Percentiles rank a stretch among this genome's conserved stretches.
Conservation (phyloP, 148 eudicot genomes). For the Camellia sinensis region DNA sequence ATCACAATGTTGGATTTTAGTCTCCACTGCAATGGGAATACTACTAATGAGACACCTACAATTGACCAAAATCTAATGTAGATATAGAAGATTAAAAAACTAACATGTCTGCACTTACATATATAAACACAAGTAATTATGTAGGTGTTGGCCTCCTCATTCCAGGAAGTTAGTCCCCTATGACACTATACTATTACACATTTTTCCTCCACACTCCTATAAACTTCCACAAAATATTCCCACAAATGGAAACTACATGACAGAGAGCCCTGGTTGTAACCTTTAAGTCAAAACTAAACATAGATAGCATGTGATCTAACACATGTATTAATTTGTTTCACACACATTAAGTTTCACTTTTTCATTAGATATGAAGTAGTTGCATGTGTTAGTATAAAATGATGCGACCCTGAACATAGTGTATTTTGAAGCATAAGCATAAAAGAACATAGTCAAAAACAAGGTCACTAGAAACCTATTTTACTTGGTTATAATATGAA, state of each 20-base stretch:
- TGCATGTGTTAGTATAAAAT: background rate
- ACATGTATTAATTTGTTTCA: background rate
- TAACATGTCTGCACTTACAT: background rate
- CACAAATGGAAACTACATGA: background rate
- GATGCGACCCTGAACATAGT: background rate
- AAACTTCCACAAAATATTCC: background rate
- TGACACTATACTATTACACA: background rate
- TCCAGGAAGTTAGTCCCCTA: background rate
- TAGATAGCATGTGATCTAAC: background rate
- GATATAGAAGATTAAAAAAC: background rate
- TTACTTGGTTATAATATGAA: background rate
- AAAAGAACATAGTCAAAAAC: background rate
- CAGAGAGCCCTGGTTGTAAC: background rate
- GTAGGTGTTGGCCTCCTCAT: background rate
- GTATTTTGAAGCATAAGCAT: background rate
- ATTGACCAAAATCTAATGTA: background rate
- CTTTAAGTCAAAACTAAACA: background rate
- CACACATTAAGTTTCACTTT: background rate
- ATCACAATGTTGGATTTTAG: background rate
- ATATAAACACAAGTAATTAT: background rate
- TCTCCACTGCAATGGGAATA: background rate
- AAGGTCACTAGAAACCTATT: background rate
- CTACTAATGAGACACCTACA: background rate
- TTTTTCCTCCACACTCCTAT: background rate
- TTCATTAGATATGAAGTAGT: background rate